A percentile compares a stretch with the other conserved stretches of the same genome.
phyloP scores from a whole-genome alignment of 139 green algal genomes.

The Closterium sp. region DNA sequence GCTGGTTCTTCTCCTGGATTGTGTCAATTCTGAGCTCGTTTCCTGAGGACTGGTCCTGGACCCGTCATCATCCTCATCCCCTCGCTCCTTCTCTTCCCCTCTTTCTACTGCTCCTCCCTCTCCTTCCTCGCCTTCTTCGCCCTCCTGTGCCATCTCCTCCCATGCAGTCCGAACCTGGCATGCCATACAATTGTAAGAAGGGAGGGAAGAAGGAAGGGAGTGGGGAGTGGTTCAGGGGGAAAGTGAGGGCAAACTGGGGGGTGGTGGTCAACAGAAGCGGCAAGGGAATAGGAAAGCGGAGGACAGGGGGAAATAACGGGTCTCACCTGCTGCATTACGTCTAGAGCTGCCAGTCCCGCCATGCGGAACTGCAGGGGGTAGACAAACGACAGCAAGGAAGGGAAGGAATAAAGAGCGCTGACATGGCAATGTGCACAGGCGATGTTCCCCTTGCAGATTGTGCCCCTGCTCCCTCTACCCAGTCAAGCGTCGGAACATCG shows the following conservation, averaged over 20 bases:
- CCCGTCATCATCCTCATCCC: neutral
- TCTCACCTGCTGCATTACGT: conserved; percentile 5
- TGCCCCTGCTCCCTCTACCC: neutral
- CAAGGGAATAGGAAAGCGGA: too few species aligned
- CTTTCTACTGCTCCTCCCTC: neutral
- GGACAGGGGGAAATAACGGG: too few species aligned
- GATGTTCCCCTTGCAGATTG: neutral
- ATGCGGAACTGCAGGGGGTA: neutral
- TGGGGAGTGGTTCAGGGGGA: too few species aligned
- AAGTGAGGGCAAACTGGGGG: too few species aligned
- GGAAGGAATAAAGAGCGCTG: too few species aligned
- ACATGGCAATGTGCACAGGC: too few species aligned
- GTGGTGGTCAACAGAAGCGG: too few species aligned
- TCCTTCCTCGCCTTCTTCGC: neutral
- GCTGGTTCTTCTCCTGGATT: neutral
- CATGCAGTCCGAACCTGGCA: neutral
- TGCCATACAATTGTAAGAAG: too few species aligned
- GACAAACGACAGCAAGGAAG: neutral
- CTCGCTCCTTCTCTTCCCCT: neutral
- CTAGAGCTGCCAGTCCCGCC: neutral
- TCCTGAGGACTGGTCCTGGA: neutral
- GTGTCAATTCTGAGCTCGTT: neutral
- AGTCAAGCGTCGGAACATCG: too few species aligned
- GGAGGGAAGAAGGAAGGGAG: too few species aligned
- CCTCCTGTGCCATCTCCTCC: neutral